Evolutionary conservation across 2,329 filamentous ascomycete genomes (phyloP), one percentile per base, ranked within the genome.

Genomic region (Pseudogymnoascus sp.): DNA sequence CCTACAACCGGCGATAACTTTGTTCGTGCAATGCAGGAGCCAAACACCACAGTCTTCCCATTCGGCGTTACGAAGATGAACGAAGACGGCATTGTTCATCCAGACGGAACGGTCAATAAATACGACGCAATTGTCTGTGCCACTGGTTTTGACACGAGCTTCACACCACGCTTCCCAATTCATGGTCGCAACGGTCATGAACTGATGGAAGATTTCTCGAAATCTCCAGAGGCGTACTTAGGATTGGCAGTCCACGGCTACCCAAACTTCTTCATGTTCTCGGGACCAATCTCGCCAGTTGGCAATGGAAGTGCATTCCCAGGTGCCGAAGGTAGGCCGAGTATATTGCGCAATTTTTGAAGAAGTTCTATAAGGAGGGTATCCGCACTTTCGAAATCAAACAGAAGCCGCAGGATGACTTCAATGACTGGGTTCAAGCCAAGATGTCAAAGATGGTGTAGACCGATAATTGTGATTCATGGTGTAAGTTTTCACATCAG

Each of bases 1-100:
- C 24, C 90, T 96, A 93, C 93, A 97, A 93, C 93, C 97, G 90
- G 97, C 97, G 84, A 92, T 67, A 6, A 10, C 12, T 31, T 31
- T 35, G n/a, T 31, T 12, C 11, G 16, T 63, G 40, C 24, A 31
- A 61, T 24, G 14, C 43, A n/a, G 71, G 10, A 2, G 4, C 14
- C 2, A 6, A 10, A 65, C 71, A 69, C 70, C 12, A 68, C 78
- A 0, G 68, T 77, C 16, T 74, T 70, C 63, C 73, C 73, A 11
- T 74, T 70, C 6, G 72, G 73, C 1, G 72, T 67, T 38, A 31
- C 28, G 28, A 31, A 31, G 28, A 31, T 26, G 41, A 50, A 14
- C 19, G 24, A 22, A 11, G 12, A n/a, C 11, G 41, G 41, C 19
- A 37, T 37, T 14, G 35, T 37, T 37, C 12, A 37, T n/a, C 4